Percentiles rank a stretch among this genome's conserved stretches.
Conservation (phyloP, 257 asterid genomes). For the Lavandula angustifolia region DNA sequence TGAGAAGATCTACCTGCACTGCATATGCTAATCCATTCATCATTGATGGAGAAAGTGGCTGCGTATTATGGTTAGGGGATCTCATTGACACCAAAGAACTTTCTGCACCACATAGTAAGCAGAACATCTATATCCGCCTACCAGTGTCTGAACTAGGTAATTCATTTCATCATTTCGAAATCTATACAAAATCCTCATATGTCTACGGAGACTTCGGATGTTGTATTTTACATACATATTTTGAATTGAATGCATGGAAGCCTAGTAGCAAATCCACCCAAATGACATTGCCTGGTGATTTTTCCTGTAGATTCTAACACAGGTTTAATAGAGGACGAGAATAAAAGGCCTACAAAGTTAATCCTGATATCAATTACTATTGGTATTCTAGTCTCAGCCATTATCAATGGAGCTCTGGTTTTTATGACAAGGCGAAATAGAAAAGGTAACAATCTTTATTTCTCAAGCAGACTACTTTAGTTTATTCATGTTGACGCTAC, state of each 20-base stretch:
- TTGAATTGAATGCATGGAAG: no score
- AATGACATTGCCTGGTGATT: no score
- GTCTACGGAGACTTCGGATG: no score
- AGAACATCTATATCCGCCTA: slow-evolving; percentile 26
- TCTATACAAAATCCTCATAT: no score
- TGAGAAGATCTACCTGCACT: slow-evolving; percentile 30
- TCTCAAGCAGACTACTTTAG: neutral
- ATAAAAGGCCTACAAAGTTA: slow-evolving; percentile 14
- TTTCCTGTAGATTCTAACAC: neutral
- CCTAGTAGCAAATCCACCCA: no score
- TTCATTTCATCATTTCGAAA: no score
- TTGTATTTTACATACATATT: no score
- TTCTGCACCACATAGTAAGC: slow-evolving; percentile 2
- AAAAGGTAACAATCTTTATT: slow-evolving; percentile 8
- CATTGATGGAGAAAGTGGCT: slow-evolving; percentile 28
- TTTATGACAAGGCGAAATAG: slow-evolving; percentile 19
- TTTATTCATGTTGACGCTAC: neutral
- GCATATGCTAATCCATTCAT: slow-evolving; percentile 39
- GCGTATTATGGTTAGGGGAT: slow-evolving; percentile 39
- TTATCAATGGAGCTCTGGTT: slow-evolving; percentile 8
- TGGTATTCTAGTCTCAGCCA: slow-evolving; percentile 27
- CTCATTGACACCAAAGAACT: slow-evolving; percentile 24
- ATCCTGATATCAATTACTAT: slow-evolving; percentile 20
- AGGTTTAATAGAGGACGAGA: slow-evolving; percentile 4
- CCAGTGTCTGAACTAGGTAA: slow-evolving; percentile 24